Percentiles rank a stretch among this genome's conserved stretches.
phyloP scores from a whole-genome alignment of 176 grass and related monocot species.

The Olyra latifolia region DNA sequence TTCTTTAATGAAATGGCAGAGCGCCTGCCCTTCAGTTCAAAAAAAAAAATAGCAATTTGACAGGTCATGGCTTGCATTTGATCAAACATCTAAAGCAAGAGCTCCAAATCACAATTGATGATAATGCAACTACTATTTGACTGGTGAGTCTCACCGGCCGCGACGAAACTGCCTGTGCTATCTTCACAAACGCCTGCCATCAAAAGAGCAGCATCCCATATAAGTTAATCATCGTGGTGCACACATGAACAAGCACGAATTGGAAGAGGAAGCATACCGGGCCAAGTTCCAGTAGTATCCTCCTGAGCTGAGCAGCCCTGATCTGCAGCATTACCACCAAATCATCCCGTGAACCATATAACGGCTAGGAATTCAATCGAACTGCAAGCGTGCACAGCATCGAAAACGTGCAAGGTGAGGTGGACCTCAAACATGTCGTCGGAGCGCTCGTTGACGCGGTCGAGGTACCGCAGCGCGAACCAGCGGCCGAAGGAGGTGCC shows the following conservation, averaged over 20 bases:
- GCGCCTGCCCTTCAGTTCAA: no score
- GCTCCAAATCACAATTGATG: not conserved
- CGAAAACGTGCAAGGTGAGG: not conserved
- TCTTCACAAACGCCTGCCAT: constrained; percentile 87
- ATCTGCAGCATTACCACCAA: constrained; percentile 51
- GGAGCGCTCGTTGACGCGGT: constrained; percentile 57
- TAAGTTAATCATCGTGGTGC: not conserved
- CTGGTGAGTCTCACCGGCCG: constrained; percentile 58
- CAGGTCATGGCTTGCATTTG: not conserved
- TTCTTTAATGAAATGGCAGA: no score
- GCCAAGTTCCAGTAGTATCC: constrained; percentile 79
- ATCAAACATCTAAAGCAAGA: not conserved
- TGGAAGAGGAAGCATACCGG: constrained; percentile 51
- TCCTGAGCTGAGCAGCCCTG: constrained; percentile 79
- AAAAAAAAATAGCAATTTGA: constrained; percentile 10
- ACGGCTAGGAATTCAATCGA: constrained; percentile 25
- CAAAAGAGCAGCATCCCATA: constrained; percentile 20
- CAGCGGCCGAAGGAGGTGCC: constrained; percentile 74
- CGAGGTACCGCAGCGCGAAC: constrained; percentile 75
- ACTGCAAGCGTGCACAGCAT: not conserved
- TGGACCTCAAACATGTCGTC: constrained; percentile 81
- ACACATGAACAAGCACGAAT: not conserved
- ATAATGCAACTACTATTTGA: not conserved
- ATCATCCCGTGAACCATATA: constrained; percentile 12
- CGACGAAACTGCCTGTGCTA: constrained; percentile 91